Conservation (phyloP, 768 basidiomycete species). For the Rhodotorula kratochvilovae region DNA sequence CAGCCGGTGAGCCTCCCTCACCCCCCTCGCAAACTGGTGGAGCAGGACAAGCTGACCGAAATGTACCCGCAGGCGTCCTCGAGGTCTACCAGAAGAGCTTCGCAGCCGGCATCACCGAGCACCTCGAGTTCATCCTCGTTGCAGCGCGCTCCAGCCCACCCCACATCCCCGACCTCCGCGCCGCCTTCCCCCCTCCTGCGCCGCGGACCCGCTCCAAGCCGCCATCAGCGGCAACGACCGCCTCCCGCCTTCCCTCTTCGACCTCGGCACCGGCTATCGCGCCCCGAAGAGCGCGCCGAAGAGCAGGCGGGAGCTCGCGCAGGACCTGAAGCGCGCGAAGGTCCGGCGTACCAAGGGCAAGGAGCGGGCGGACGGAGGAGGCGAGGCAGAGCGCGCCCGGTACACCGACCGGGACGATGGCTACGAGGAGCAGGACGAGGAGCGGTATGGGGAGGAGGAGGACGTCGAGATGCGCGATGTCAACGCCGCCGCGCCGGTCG, state of each 20-base stretch:
- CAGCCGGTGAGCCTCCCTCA: background rate
- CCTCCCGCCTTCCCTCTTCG: slow-evolving; percentile 4
- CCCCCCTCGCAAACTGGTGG: too few species aligned
- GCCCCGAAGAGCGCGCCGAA: background rate
- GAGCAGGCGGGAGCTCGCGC: background rate
- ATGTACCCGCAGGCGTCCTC: background rate
- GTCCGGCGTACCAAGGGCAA: background rate
- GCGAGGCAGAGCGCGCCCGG: background rate
- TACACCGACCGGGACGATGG: background rate
- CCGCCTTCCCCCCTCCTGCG: background rate
- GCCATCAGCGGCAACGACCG: background rate
- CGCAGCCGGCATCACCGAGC: background rate
- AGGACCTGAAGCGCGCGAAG: background rate
- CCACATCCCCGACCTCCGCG: background rate
- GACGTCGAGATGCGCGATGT: background rate
- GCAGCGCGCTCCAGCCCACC: background rate
- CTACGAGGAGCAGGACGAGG: background rate
- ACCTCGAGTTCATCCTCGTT: background rate
- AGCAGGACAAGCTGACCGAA: background rate
- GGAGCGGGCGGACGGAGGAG: background rate
- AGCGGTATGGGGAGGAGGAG: background rate
- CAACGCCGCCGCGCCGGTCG: background rate
- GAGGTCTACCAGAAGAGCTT: background rate
- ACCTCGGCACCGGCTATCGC: background rate
- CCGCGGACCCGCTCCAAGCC: background rate